Conservation (phyloP, 495 filamentous ascomycete species). For the Neurospora sp. region DNA sequence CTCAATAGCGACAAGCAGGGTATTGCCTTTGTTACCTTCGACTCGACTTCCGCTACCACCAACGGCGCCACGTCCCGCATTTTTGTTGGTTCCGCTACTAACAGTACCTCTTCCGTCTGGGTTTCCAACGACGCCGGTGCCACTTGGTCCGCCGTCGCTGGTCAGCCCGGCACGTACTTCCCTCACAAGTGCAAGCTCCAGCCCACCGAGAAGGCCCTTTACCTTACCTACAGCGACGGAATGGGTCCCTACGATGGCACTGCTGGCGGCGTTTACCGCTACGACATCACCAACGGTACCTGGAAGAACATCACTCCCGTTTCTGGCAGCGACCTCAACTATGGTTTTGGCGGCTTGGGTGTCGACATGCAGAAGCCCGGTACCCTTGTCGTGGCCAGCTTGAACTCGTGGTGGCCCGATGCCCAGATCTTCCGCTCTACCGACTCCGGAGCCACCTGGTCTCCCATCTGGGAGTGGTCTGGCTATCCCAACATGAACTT, state of each 20-base stretch:
- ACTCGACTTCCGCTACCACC: slow-evolving; percentile 36
- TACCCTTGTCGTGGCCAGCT: slow-evolving; percentile 43
- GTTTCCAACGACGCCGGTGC: slow-evolving; percentile 44
- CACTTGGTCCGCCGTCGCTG: slow-evolving; percentile 40
- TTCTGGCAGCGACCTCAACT: slow-evolving; percentile 30
- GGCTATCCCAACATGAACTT: slow-evolving; percentile 36
- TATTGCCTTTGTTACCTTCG: slow-evolving; percentile 47
- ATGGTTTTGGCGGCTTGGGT: slow-evolving; percentile 47
- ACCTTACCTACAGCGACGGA: slow-evolving; percentile 47
- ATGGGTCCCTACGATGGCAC: slow-evolving; percentile 48
- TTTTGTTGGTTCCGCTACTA: slow-evolving; percentile 47
- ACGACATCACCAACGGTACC: slow-evolving; percentile 35
- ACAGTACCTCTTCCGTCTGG: slow-evolving; percentile 41
- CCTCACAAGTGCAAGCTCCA: slow-evolving; percentile 47
- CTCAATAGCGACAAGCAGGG: slow-evolving; percentile 41
- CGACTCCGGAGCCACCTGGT: slow-evolving; percentile 45
- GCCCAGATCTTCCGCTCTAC: slow-evolving; percentile 44
- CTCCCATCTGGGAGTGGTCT: slow-evolving; percentile 41
- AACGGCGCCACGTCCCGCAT: slow-evolving; percentile 45
- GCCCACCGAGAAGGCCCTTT: slow-evolving; percentile 44
- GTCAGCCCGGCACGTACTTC: slow-evolving; percentile 41
- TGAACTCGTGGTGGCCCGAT: slow-evolving; percentile 53
- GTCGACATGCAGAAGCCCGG: slow-evolving; percentile 46
- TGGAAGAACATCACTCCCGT: slow-evolving; percentile 49
- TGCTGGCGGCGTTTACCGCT: slow-evolving; percentile 40